Evolutionary conservation across 768 basidiomycete genomes (phyloP), one percentile per base, ranked within the genome.

Genomic region (Mycena filopes): DNA sequence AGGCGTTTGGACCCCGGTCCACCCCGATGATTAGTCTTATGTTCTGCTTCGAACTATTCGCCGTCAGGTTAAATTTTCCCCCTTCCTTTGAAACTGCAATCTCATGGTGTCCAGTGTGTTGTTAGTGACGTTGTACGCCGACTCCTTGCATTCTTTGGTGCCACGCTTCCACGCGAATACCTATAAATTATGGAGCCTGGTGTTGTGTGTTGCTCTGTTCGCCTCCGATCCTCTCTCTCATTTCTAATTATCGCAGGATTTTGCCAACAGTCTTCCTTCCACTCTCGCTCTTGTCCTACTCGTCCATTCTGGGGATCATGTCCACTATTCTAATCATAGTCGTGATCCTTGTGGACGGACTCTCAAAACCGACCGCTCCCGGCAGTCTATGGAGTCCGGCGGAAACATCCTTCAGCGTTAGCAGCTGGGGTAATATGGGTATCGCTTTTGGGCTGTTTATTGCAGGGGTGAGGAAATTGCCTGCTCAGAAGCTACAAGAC

Each of bases 391-490:
- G 90, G 84, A 79, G 81, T 49, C 92, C 93, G 5, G 90, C 88
- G 29, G 78, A 81, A n/a, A 98, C 95, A 0, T 85, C 82, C 21
- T 65, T 89, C 13, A 82, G 82, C 7, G 81, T 92, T 16, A 78
- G 79, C 26, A 85, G 82, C 63, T 77, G 81, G 66, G 77, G 78
- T 21, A 84, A 91, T 58, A 79, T 97, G 36, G 92, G 95, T 1
- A 76, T 97, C 28, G 87, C 92, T 16, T 91, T 96, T 69, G 96
- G 96, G 2, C 81, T 99, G 66, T 89, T 98, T 72, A 95, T 99
- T 89, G 93, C 94, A 10, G 95, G 96, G 18, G 94, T 95, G 73
- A 73, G 86, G 73, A 50, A 51, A 25, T 25, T 48, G 25, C 36
- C 67, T 12, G 12, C 20, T n/a, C 43, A 9, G 40, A 54, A 33